Evolutionary conservation across 2,329 filamentous ascomycete species (phyloP).

Genomic region (Annulohypoxylon truncatum): DNA sequence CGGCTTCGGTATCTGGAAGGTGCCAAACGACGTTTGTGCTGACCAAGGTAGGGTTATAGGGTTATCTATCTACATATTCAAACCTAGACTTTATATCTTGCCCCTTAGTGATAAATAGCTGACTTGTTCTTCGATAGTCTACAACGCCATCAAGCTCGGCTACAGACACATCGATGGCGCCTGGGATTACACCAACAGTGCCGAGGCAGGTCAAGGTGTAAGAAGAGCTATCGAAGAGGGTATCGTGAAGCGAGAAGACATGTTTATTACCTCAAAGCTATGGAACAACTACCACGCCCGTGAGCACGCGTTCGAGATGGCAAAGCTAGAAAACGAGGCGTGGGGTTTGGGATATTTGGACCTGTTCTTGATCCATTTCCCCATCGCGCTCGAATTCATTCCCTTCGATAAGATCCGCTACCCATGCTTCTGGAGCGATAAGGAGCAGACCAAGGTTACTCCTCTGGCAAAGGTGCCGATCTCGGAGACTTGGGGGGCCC

Average conservation of each 20-base stretch:
- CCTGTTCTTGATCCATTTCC: constrained; percentile 76
- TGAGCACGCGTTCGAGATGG: constrained; percentile 70
- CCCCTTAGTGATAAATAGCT: constrained; percentile 52
- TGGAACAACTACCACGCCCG: constrained; percentile 73
- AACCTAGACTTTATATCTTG: neutral
- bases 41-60: constrained; percentile 50
- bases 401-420: constrained; percentile 55
- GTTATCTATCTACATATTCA: constrained; percentile 61
- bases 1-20: constrained; percentile 58
- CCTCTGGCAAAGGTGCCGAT: constrained; percentile 73
- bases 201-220: constrained; percentile 73
- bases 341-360: constrained; percentile 75
- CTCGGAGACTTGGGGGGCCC: constrained; percentile 83
- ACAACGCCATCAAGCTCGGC: constrained; percentile 68
- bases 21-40: constrained; percentile 51
- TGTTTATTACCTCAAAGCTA: constrained; percentile 76
- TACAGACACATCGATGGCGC: constrained; percentile 66
- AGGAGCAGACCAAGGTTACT: constrained; percentile 59
- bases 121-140: constrained; percentile 61
- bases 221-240: constrained; percentile 66
- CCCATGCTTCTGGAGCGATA: constrained; percentile 56
- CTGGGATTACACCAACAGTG: constrained; percentile 72
- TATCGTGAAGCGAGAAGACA: constrained; percentile 70
- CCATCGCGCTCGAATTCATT: constrained; percentile 58
- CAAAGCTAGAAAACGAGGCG: constrained; percentile 70